Percentiles rank a stretch among this genome's conserved stretches.
Evolutionary conservation across 441 rosid genomes (phyloP).

Genomic region (Gossypium gossypioides): DNA sequence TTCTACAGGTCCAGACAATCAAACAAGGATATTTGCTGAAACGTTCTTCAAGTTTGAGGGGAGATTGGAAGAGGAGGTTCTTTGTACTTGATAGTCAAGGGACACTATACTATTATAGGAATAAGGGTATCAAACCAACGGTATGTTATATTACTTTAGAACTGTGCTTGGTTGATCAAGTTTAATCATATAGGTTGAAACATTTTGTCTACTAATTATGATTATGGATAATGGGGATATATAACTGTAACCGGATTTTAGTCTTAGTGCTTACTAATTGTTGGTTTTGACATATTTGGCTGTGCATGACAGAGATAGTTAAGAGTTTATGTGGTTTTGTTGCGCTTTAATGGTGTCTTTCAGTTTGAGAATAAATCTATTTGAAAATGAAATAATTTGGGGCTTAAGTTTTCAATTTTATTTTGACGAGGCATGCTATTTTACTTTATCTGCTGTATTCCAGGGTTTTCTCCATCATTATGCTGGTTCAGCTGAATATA

Average conservation of each 20-base stretch:
- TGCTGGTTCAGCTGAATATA: constrained; percentile 47
- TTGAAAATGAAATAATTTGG: background rate
- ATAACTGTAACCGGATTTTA: background rate
- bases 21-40: constrained; percentile 83
- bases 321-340: background rate
- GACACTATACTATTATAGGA: constrained; percentile 61
- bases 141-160: constrained; percentile 32
- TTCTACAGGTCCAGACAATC: constrained; percentile 46
- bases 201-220: background rate
- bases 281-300: background rate
- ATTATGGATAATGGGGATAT: background rate
- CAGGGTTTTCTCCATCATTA: constrained; percentile 63
- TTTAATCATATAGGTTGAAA: background rate
- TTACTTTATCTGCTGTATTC: constrained; percentile 8
- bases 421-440: constrained; percentile 5
- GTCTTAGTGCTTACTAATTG: background rate
- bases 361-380: background rate
- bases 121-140: constrained; percentile 45
- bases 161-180: constrained; percentile 1
- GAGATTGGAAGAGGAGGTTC: constrained; percentile 89
- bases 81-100: constrained; percentile 85
- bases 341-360: background rate
- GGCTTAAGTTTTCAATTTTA: background rate
- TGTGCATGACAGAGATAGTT: background rate
- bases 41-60: constrained; percentile 66